Base-by-base conservation (phyloP, 139 green algal species). In the Closterium sp. region DNA sequence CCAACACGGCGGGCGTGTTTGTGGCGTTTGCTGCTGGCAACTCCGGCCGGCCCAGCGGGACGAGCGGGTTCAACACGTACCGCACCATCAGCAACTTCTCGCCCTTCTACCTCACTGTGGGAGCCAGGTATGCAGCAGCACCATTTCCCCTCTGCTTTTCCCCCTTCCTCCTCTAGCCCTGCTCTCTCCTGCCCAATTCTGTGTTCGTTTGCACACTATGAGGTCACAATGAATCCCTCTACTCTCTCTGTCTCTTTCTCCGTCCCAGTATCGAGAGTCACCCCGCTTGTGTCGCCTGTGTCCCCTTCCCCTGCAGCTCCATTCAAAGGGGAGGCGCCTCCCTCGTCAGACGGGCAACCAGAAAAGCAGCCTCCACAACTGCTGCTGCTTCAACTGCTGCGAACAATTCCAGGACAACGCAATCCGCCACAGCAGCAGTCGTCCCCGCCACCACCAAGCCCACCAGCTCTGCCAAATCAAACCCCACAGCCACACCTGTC, bases 11-110 rank as follows among this genome's bases (percentile, higher is more conserved):
- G 10, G 87, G 87, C 34, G 25, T 90, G 23, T 33, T 84, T 25
- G 89, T 91, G 28, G 84, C 89, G 25, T 69, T 43, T 33, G 89
- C 89, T 4, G 89, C 64, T 6, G 89, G 89, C 2, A 91, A 91
- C 28, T 33, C 81, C 2, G 89, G 89, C 10, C n/a, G 43, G n/a
- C 55, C 34, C 9, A 35, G 33, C 2, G 35, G 35, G 23, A 31
- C 31, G 23, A 86, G 30, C 81, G 7, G n/a, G 21, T 34, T 34
- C 25, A 33, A 23, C 43, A 69, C 43, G n/a, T 86, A 86, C 8
- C 43, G 43, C 5, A 69, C 7, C 7, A 69, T 69, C 43, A 69
- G 43, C 43, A 69, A 69, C 43, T 69, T 69, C 43, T 69, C 43
- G 7, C 43, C 43, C 23, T 69, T 69, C 43, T 69, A 69, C 43